Evolutionary conservation across 768 basidiomycete genomes (phyloP), one percentile per base, ranked within the genome.

Genomic region (Mycena vulgaris): DNA sequence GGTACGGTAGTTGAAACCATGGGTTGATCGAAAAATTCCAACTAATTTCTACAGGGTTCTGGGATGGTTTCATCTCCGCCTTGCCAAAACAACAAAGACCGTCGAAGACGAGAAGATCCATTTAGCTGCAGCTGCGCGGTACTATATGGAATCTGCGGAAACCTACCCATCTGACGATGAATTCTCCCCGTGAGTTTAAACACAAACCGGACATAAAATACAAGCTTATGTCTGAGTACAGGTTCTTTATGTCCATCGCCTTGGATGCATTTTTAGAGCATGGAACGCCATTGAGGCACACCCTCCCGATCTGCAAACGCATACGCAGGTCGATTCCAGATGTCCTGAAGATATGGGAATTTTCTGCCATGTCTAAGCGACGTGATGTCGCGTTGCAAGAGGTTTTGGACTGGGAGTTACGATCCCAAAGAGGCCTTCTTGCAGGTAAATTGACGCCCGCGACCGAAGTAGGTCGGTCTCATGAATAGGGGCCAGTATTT

Each of bases 311-410:
- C 27, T 69, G 78, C 66, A 65, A 71, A 63, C 68, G 56, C 21
- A 77, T 80, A 33, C 71, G 72, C 25, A 17, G 25, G 11, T 53
- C 75, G 1, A 62, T 76, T 27, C 78, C 77, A 7, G 73, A 75
- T 37, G 72, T 78, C 68, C 35, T 57, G 59, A 68, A 65, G 30
- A 76, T 80, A 5, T 80, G 79, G 79, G 68, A 61, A 52, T 42
- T 48, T 47, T 75, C 74, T 5, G 59, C 62, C 3, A 62, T 74
- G 62, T 60, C 70, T 8, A 45, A 53, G 52, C 33, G 72, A 31
- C 52, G 72, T 1, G 60, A 73, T 52, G 35, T 45, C 35, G 62
- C 45, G n/a, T 21, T 73, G 37, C 28, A 45, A 9, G 56, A 66
- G 49, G 60, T 64, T 2, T 8, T 64, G 9, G 62, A 70, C 8